These are phyloP conservation scores for Candida jianshihensis DNA, from an alignment of 805 yeast species.

Conservation along the genomic window DNA sequence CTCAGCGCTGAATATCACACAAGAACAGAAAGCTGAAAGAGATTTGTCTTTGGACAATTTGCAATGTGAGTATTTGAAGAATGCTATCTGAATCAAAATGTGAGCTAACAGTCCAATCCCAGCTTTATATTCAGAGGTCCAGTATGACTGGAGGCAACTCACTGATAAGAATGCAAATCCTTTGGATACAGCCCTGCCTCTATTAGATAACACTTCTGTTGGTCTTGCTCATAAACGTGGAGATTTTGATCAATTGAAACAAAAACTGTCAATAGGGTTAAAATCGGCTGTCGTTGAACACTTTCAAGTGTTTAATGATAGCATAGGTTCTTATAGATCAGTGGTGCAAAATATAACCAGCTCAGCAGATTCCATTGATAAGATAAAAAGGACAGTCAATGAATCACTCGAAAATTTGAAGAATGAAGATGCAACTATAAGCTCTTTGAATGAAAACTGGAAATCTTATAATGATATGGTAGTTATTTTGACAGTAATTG, in stretches of 20 bases:
- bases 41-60: slow-evolving; percentile 5
- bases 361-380: slow-evolving; percentile 51
- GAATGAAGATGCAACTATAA: slow-evolving; percentile 2
- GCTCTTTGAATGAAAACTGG: slow-evolving; percentile 52
- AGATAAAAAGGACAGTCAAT: slow-evolving; percentile 39
- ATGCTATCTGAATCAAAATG: too few relatives aligned
- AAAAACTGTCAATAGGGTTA: slow-evolving; percentile 48
- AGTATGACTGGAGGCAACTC: slow-evolving; percentile 43
- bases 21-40: slow-evolving; percentile 2
- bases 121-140: slow-evolving; percentile 24
- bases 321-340: slow-evolving; percentile 76
- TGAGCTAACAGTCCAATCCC: too few relatives aligned
- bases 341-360: slow-evolving; percentile 57
- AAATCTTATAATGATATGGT: slow-evolving; percentile 60
- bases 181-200: slow-evolving; percentile 73
- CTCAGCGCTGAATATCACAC: background rate
- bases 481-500: slow-evolving; percentile 61
- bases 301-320: slow-evolving; percentile 76
- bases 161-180: slow-evolving; percentile 61
- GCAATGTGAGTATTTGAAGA: background rate
- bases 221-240: slow-evolving; percentile 72
- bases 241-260: slow-evolving; percentile 59
- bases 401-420: slow-evolving; percentile 2
- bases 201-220: slow-evolving; percentile 84
- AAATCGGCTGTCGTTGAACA: slow-evolving; percentile 72